Evolutionary conservation across 352 stramenopile genomes (phyloP), one percentile per base, ranked within the genome.

Genomic region (Phytophthora pisi): DNA sequence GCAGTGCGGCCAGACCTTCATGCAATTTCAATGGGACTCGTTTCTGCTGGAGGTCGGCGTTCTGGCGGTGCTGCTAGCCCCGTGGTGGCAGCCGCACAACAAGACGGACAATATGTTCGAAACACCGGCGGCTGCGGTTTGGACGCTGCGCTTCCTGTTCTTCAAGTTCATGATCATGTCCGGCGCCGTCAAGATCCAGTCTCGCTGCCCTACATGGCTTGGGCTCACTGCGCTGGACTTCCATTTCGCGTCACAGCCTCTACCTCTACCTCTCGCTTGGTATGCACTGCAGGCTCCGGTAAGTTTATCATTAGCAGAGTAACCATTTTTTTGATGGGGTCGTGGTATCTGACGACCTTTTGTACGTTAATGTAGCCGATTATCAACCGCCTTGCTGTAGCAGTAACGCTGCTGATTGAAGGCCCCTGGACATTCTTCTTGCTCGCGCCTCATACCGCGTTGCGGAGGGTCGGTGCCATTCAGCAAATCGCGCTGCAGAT

Each of bases 121-220:
- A 45, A 69, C 74, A 0, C 70, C 75, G 0, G 31, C 64, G 1
- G 58, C 71, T 1, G 65, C 74, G 0, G 60, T 83, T 24, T 97
- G 82, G 84, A 81, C 82, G 2, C 58, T 98, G 34, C 80, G 90
- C 34, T 96, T 97, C 62, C 67, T 97, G 18, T 86, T 98, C 30
- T 97, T 97, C 81, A 98, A 98, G 75, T 90, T 98, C 55, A 98
- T 97, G 89, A 74, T 98, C 69, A 97, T 98, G 93, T 89, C 78
- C 6, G 90, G 91, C 3, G 78, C 86, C 7, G 92, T 98, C 43
- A 98, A 98, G 75, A 89, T 98, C 51, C 88, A 97, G 75, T 90
- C 93, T 0, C 55, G 74, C 24, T 98, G 92, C 58, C 90, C 91
- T 3, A 98, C 92, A 20, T 98, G 93, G 95, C 64, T 94, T 3